Evolutionary conservation across 139 green algal species (phyloP), one percentile per base, ranked within the genome.

Genomic region (Chlorella ohadii): DNA sequence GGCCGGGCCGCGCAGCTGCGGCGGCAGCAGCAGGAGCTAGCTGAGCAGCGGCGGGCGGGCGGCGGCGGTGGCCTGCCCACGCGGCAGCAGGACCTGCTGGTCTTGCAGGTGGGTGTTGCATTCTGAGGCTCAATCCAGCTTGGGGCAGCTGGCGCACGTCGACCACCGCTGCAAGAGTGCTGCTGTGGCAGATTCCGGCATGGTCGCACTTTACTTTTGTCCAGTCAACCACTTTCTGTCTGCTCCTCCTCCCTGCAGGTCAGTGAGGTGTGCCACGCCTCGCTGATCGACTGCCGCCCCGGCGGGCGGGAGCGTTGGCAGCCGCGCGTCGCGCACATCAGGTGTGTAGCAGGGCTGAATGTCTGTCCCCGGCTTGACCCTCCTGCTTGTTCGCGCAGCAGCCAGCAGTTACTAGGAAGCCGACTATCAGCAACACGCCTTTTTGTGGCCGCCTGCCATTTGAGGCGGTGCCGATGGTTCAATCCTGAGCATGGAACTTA

Each of bases 191-290:
- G 9, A 6, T n/a, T 4, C 68, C 39, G 34, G 38, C 38, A 66
- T 16, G 4, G 59, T 31, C 25, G 31, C 44, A 51, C 44, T 51
- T 6, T 9, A 51, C 9, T 51, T 51, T 9, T 9, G 9, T 51
- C 7, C 7, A 9, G 44, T 16, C 6, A 51, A 6, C 44, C 9
- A 51, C 44, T 51, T 51, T 9, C 44, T 9, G 44, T 51, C 9
- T 9, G 9, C 44, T 51, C 7, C 9, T 51, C 9, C 7, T 51
- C 7, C 28, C 33, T 63, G 41, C 78, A 75, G 78, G 78, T 83
- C 44, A 65, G 78, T 1, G 78, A 83, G 63, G 78, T 83, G 78
- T 15, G 28, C 19, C 78, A 83, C 33, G 63, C 76, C 13, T 47
- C 76, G 1, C 20, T 64, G 63, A 15, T 34, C 9, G 78, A 73